A percentile compares a stretch with the other conserved stretches of the same genome.
These are phyloP conservation scores for Euptelea pleiosperma DNA, from an alignment of 164 flowering plant genomes.

Conservation along the genomic window DNA sequence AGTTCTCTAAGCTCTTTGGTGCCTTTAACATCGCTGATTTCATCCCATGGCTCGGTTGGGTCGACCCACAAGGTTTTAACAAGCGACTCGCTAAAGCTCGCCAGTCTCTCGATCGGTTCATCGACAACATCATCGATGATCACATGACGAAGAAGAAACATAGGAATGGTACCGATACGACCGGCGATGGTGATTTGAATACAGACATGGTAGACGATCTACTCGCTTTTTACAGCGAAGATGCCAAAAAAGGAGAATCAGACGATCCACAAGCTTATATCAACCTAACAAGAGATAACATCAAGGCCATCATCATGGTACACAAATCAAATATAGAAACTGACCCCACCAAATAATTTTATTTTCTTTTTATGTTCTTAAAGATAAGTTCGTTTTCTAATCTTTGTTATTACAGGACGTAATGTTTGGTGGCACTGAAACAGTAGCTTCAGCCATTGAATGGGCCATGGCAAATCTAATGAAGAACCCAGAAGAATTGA, in stretches of 20 bases:
- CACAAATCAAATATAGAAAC: too few relatives aligned
- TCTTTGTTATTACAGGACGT: conserved; percentile 46
- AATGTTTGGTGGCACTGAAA: conserved; percentile 88
- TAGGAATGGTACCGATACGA: not conserved
- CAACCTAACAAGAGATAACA: conserved; percentile 57
- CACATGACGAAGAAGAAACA: conserved; percentile 35
- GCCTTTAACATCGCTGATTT: conserved; percentile 75
- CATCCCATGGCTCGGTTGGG: conserved; percentile 48
- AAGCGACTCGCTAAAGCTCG: conserved; percentile 45
- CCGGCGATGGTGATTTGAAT: conserved; percentile 20
- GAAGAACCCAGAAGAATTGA: conserved; percentile 29
- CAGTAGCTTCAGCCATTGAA: conserved; percentile 66
- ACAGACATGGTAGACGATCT: conserved; percentile 78
- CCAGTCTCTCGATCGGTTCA: conserved; percentile 49
- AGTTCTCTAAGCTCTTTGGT: conserved; percentile 73
- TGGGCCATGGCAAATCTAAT: conserved; percentile 42
- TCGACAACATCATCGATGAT: conserved; percentile 64
- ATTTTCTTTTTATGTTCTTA: too few relatives aligned
- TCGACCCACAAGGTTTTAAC: conserved; percentile 54
- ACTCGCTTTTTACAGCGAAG: conserved; percentile 51
- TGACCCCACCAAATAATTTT: not conserved
- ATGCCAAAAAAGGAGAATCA: conserved; percentile 22
- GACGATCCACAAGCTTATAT: conserved; percentile 39
- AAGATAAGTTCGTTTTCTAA: too few relatives aligned
- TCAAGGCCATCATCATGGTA: conserved; percentile 89